These are phyloP conservation scores for Lathyrus aphaca DNA, from an alignment of 306 rosid species.

Conservation along the genomic window DNA sequence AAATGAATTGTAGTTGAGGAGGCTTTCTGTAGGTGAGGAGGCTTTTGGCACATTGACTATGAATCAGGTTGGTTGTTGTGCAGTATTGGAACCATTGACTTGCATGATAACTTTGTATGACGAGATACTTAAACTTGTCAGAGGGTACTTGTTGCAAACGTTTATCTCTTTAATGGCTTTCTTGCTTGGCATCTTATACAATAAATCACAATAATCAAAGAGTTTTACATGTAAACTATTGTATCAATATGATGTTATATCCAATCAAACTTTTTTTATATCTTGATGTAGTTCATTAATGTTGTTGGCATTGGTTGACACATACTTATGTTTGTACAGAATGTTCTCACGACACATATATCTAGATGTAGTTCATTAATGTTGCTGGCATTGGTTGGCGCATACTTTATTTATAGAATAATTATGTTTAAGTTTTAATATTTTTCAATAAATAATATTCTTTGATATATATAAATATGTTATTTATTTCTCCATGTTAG, in stretches of 20 bases:
- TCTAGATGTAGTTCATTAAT: no score
- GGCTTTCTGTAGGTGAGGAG: conserved; percentile 99
- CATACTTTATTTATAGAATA: no score
- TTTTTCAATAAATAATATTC: no score
- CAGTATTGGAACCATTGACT: conserved; percentile 26
- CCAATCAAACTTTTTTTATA: conserved; percentile 2
- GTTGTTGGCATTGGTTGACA: conserved; percentile 17
- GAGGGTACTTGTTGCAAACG: conserved; percentile 16
- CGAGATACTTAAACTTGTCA: conserved; percentile 12
- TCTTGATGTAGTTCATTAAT: conserved; percentile 16
- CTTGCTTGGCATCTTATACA: conserved; percentile 24
- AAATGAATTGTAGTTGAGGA: conserved; percentile 92
- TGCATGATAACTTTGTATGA: conserved; percentile 4
- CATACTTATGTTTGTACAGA: conserved; percentile 1
- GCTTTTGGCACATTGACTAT: conserved; percentile 91
- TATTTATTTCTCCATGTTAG: no score
- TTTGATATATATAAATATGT: no score
- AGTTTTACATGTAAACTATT: conserved; percentile 15
- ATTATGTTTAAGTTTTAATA: no score
- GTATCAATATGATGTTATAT: conserved; percentile 21
- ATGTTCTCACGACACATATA: conserved; percentile 14
- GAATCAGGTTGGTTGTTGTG: conserved; percentile 65
- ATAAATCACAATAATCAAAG: conserved; percentile 15
- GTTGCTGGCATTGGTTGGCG: no score
- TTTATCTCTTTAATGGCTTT: no score